Base-by-base conservation (phyloP, 805 yeast genomes). In the Candida cerambycidarum region DNA sequence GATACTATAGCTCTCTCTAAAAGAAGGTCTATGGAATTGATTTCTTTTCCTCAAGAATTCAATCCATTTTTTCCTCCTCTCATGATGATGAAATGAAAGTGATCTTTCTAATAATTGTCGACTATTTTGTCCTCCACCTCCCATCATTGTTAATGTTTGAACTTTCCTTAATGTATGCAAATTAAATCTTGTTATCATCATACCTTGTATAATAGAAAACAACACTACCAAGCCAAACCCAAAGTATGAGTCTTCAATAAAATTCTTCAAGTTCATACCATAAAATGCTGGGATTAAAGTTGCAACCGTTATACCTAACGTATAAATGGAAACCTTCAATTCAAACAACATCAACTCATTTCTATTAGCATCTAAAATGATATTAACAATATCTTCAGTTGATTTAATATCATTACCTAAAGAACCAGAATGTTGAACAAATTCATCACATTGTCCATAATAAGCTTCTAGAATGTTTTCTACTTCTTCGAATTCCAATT, bases 361-460 rank as follows among this genome's bases (percentile, higher is more conserved):
- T 67, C 97, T 79, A 56, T 89, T 89, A 2, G 97, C 88, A 61
- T 90, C 97, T 42, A 90, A 63, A 47, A 90, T 89, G 54, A 90
- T 89, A 57, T 89, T 89, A 45, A 88, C 90, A 57, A 90, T 87
- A 55, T 90, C 97, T 58, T 89, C 97, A 0, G 97, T 90, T 12
- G 93, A 86, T 56, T 81, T 82, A 53, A 90, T 88, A 57, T 90
- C 95, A 52, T 82, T 82, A 15, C 86, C 78, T 43, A 89, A 67
- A 3, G 92, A 83, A 33, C 87, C 95, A 0, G 95, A 83, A 53
- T 86, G 92, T 61, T 90, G 97, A 5, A 89, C 97, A 52, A 85
- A 82, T 65, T 90, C 97, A 57, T 90, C 97, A 58, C 92, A 84
- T 54, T 89, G 97, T 45, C 85, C 84, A 62, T 87, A 89, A 63